Percentiles rank a stretch among this genome's conserved stretches.
Evolutionary conservation across 2,329 filamentous ascomycete genomes (phyloP).

Genomic region (Cercospora sesami): DNA sequence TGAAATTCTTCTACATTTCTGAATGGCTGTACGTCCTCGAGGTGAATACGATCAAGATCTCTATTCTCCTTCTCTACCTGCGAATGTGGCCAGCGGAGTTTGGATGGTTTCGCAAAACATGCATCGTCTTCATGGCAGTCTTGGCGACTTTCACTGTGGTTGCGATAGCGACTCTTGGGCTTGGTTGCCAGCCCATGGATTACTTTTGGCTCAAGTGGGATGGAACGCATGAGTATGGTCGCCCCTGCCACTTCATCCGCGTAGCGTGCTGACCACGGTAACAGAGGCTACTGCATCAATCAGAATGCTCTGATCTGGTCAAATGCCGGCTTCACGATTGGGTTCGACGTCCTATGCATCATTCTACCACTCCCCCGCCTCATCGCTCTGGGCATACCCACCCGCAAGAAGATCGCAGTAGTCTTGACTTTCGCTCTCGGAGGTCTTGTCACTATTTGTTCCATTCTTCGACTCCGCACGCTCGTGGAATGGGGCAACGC

Average conservation of each 20-base stretch:
- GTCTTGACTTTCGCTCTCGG: conserved; percentile 29
- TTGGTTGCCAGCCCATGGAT: conserved; percentile 21
- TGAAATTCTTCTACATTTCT: conserved; percentile 24
- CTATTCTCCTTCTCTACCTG: conserved; percentile 25
- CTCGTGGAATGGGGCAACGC: conserved; percentile 21
- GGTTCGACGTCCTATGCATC: conserved; percentile 27
- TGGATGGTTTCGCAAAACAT: conserved; percentile 22
- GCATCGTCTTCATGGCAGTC: conserved; percentile 16
- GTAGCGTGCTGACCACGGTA: neutral
- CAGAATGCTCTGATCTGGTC: conserved; percentile 25
- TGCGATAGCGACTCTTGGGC: conserved; percentile 17
- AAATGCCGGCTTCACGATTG: conserved; percentile 26
- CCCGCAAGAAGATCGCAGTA: conserved; percentile 27
- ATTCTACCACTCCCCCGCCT: conserved; percentile 29
- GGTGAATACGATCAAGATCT: conserved; percentile 23
- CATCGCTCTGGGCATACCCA: conserved; percentile 20
- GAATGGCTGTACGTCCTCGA: conserved; percentile 24
- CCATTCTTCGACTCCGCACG: conserved; percentile 25
- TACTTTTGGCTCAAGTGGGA: conserved; percentile 26
- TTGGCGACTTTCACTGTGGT: conserved; percentile 9
- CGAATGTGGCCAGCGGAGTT: conserved; percentile 25
- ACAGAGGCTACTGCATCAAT: conserved; percentile 28
- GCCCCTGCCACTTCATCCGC: neutral
- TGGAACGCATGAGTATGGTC: conserved; percentile 15
- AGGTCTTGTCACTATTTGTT: conserved; percentile 29